Evolutionary conservation across 1,139 yeast species (phyloP), one percentile per base, ranked within the genome.

Genomic region (Magnusiomyces ingens): DNA sequence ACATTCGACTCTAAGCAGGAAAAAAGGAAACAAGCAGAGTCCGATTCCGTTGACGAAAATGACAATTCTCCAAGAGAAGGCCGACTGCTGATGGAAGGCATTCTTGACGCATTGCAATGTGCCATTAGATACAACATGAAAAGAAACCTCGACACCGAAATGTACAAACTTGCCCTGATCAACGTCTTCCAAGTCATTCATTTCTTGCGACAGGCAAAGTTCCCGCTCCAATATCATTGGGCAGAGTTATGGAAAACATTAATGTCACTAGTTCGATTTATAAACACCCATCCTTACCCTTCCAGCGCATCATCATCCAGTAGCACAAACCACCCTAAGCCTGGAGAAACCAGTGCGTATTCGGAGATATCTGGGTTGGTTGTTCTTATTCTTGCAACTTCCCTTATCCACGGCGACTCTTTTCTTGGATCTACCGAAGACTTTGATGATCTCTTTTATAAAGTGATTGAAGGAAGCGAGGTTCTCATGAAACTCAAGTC

Each of bases 191-290:
- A 64, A 54, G 55, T 60, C 2, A 51, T 69, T 2, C 61, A 62
- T 15, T 56, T 59, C 32, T 53, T 69, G 50, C 55, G 64, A 26
- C 47, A 54, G 11, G 36, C 55, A 32, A 59, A 59, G 32, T 51
- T 54, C 1, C 52, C 62, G n/a, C 48, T 66, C 32, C 54, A 55
- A 11, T 72, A 71, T 54, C 67, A 68, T 54, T 72, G 76, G 76
- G 55, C 63, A 13, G 73, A 71, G 51, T 59, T 72, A 38, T 71
- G 74, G 73, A 63, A 62, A 50, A 63, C 73, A 1, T 52, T 70
- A n/a, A 50, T 68, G 21, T 64, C 66, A 3, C 54, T 68, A 2
- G 49, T 65, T 12, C 59, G 60, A 48, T 70, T 60, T 50, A 54
- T 64, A 51, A 62, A 57, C 53, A 54, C 63, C 15, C 61, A 62